Conservation (phyloP, 2,329 filamentous ascomycete species). For the Colletotrichum tabaci region DNA sequence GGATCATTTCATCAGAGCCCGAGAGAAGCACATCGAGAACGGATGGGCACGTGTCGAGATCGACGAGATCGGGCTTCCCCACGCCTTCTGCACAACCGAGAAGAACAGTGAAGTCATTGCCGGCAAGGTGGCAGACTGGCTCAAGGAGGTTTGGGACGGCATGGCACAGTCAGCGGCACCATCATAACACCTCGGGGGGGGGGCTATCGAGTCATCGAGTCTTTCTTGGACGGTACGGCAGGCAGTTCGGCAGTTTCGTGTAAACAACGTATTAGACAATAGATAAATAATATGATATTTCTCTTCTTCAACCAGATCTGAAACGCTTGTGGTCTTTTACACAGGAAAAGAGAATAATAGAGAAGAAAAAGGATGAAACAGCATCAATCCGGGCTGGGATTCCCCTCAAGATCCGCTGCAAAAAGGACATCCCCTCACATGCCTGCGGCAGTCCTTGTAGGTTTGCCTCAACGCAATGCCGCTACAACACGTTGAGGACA, state of each 20-base stretch:
- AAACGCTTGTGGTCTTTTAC: conserved; percentile 4
- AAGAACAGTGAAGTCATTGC: conserved; percentile 39
- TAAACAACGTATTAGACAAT: conserved; percentile 21
- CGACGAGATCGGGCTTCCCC: conserved; percentile 69
- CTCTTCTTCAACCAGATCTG: background rate
- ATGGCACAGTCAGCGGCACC: background rate
- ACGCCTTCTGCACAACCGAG: conserved; percentile 70
- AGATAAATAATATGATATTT: conserved; percentile 15
- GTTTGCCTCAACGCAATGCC: background rate
- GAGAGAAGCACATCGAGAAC: conserved; percentile 51
- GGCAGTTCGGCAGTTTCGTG: no score
- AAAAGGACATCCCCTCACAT: background rate
- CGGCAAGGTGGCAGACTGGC: conserved; percentile 30
- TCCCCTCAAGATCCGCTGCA: no score
- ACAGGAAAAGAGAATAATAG: background rate
- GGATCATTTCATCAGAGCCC: conserved; percentile 68
- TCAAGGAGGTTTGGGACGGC: conserved; percentile 37
- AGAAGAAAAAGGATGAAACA: background rate
- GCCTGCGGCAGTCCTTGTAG: background rate
- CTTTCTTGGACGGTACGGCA: no score
- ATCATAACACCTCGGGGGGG: no score
- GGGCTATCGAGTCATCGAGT: no score
- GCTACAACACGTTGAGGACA: background rate
- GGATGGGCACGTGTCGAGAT: conserved; percentile 65
- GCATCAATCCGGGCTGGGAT: background rate